A percentile compares a stretch with the other conserved stretches of the same genome.
Evolutionary conservation across 106 monocot genomes (phyloP).

Genomic region (Apostasia shenzhenica): DNA sequence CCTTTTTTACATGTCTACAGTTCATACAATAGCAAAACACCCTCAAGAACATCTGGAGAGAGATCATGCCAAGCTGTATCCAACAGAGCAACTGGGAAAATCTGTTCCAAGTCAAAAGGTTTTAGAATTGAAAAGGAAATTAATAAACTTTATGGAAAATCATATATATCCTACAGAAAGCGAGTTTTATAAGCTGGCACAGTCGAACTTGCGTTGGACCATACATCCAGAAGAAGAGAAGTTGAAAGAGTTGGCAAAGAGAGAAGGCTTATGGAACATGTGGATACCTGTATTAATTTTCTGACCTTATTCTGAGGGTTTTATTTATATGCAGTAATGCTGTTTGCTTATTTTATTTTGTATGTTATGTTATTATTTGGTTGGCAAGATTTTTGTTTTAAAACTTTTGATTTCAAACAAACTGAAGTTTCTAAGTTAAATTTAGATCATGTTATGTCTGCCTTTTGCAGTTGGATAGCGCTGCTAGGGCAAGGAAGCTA

Average conservation of each 20-base stretch:
- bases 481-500: slow-evolving; percentile 82
- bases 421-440: too few relatives aligned
- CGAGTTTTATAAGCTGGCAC: slow-evolving; percentile 79
- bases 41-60: slow-evolving; percentile 4
- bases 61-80: background rate
- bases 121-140: slow-evolving; percentile 60
- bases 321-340: too few relatives aligned
- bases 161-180: slow-evolving; percentile 86
- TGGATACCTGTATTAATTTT: slow-evolving; percentile 76
- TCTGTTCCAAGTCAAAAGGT: slow-evolving; percentile 77
- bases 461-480: slow-evolving; percentile 77
- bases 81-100: slow-evolving; percentile 27
- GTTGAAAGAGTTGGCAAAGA: slow-evolving; percentile 80
- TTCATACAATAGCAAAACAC: slow-evolving; percentile 8
- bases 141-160: slow-evolving; percentile 73
- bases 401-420: too few relatives aligned
- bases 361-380: too few relatives aligned
- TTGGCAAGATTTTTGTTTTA: too few relatives aligned
- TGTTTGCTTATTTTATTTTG: too few relatives aligned
- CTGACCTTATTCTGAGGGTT: background rate
- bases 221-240: slow-evolving; percentile 92
- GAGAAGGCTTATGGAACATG: slow-evolving; percentile 92
- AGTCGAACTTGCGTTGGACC: slow-evolving; percentile 80
- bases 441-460: background rate
- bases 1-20: slow-evolving; percentile 3